Percentiles rank a stretch among this genome's conserved stretches.
These are phyloP conservation scores for Diospyros kaki DNA, from an alignment of 148 eudicot species.

Conservation along the genomic window DNA sequence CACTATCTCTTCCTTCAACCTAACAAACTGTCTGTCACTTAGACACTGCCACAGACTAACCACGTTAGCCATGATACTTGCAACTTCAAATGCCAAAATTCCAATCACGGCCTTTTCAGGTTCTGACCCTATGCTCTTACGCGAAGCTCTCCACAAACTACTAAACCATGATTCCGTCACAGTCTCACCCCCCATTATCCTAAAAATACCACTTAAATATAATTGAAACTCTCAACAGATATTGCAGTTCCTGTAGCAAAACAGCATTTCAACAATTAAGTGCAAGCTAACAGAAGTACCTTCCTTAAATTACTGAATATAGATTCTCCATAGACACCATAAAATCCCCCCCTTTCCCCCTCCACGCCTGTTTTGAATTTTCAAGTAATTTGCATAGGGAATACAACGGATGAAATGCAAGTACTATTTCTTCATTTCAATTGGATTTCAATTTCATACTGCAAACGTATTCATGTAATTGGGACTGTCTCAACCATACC, in stretches of 20 bases:
- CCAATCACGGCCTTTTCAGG: constrained; percentile 60
- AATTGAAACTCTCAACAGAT: neutral
- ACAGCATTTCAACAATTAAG: neutral
- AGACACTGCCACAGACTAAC: constrained; percentile 67
- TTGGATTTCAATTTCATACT: too few relatives aligned
- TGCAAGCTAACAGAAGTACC: neutral
- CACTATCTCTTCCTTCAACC: constrained; percentile 60
- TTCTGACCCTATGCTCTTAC: constrained; percentile 31
- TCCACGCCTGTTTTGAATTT: neutral
- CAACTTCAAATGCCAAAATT: constrained; percentile 71
- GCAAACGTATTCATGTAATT: too few relatives aligned
- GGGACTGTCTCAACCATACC: too few relatives aligned
- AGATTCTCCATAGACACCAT: neutral
- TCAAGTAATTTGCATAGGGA: neutral
- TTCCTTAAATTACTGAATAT: neutral
- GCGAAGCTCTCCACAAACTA: constrained; percentile 64
- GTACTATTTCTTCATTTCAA: neutral
- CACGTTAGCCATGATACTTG: constrained; percentile 74
- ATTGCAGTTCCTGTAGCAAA: constrained; percentile 10
- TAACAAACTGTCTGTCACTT: constrained; percentile 48
- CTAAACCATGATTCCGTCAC: constrained; percentile 67
- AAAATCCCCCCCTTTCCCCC: too few relatives aligned
- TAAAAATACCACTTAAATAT: neutral
- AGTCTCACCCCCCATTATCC: constrained; percentile 53
- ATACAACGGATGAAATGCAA: neutral